phyloP scores from a whole-genome alignment of 345 rosid species.

The Nasturtium officinale region DNA sequence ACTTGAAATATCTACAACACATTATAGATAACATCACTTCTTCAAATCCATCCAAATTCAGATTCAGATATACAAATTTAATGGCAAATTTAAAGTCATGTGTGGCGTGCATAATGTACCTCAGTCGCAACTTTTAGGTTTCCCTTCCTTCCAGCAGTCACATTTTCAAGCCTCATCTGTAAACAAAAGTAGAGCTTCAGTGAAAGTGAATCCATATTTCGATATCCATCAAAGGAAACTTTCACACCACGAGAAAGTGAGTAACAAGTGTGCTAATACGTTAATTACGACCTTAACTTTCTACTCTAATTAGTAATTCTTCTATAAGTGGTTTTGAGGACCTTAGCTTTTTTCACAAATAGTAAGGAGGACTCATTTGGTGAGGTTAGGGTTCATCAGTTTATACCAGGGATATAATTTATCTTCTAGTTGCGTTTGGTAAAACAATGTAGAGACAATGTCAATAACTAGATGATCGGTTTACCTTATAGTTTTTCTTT shows the following conservation, averaged over 20 bases:
- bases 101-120: constrained; percentile 47
- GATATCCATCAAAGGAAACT: background rate
- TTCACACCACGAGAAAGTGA: background rate
- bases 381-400: background rate
- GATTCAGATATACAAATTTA: background rate
- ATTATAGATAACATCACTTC: background rate
- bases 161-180: constrained; percentile 93
- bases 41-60: constrained; percentile 1
- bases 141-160: constrained; percentile 93
- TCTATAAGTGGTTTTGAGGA: constrained; percentile 1
- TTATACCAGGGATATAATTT: background rate
- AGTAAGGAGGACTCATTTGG: background rate
- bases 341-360: background rate
- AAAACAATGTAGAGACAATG: background rate
- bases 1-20: constrained; percentile 83
- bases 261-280: background rate
- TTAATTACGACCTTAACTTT: background rate
- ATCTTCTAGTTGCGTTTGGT: background rate
- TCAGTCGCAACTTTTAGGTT: constrained; percentile 91
- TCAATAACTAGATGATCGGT: constrained; percentile 15
- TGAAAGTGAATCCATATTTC: background rate
- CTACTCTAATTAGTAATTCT: background rate
- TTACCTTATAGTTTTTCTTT: constrained; percentile 93
- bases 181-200: constrained; percentile 17
- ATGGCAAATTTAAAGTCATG: background rate